Evolutionary conservation across 208 protist genomes (phyloP).

Genomic region (Wallacemonas rigidus): DNA sequence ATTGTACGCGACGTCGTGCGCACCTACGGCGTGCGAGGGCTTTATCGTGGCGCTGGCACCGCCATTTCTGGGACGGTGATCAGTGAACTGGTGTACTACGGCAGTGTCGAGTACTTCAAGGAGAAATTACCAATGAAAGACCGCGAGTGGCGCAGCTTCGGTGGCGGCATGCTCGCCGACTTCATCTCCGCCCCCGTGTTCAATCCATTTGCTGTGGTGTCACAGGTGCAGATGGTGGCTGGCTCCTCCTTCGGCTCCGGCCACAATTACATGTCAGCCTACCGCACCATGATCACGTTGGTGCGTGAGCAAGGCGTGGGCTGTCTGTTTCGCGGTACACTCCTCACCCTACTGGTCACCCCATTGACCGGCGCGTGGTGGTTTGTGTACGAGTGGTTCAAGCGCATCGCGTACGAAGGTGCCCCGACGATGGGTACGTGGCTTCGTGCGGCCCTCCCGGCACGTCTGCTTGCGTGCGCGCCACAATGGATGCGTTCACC

Average conservation of each 20-base stretch:
- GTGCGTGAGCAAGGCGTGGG: constrained; percentile 58
- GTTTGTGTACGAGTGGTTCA: constrained; percentile 81
- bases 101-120: constrained; percentile 73
- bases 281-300: constrained; percentile 55
- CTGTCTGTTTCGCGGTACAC: constrained; percentile 69
- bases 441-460: constrained; percentile 26
- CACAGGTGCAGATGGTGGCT: constrained; percentile 87
- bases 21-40: constrained; percentile 49
- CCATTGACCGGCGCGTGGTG: constrained; percentile 83
- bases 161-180: constrained; percentile 69
- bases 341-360: constrained; percentile 68
- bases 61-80: constrained; percentile 69
- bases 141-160: constrained; percentile 72
- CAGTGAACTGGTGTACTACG: constrained; percentile 80
- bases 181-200: constrained; percentile 68
- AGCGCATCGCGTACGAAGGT: constrained; percentile 50
- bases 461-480: constrained; percentile 23
- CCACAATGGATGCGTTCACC: constrained; percentile 54
- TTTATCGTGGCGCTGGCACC: constrained; percentile 70
- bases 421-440: constrained; percentile 29
- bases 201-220: constrained; percentile 82
- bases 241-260: constrained; percentile 53
- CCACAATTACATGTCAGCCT: constrained; percentile 78
- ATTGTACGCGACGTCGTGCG: constrained; percentile 49
- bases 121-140: constrained; percentile 66